Evolutionary conservation across 768 basidiomycete genomes (phyloP).

Genomic region (Tephrocybe sp.): DNA sequence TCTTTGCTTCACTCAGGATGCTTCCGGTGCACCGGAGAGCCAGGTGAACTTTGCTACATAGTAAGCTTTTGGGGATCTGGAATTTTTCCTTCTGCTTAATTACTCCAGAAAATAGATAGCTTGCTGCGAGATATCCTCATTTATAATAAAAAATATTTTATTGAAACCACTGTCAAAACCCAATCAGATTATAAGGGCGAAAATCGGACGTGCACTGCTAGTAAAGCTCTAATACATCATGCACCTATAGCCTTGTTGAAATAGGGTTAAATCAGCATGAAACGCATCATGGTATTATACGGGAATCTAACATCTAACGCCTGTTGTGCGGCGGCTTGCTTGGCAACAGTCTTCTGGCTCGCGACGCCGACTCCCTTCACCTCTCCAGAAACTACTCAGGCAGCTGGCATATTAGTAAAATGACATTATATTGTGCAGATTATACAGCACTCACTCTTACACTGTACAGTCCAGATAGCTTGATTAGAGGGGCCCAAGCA

Average conservation of each 20-base stretch:
- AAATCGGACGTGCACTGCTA: neutral
- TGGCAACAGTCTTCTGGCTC: slow-evolving; percentile 42
- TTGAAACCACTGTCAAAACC: too few species aligned
- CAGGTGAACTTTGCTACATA: too few species aligned
- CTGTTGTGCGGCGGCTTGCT: slow-evolving; percentile 42
- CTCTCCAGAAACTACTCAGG: slow-evolving; percentile 40
- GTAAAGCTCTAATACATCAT: neutral
- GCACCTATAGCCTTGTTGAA: slow-evolving; percentile 7
- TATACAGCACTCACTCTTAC: slow-evolving; percentile 44
- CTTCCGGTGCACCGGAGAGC: too few species aligned
- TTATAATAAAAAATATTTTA: too few species aligned
- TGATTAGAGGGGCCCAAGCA: slow-evolving; percentile 39
- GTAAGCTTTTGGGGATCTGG: too few species aligned
- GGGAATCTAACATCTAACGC: slow-evolving; percentile 34
- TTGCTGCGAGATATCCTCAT: too few species aligned
- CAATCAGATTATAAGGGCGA: neutral
- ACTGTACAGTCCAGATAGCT: slow-evolving; percentile 49
- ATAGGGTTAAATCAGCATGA: neutral
- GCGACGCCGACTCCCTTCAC: slow-evolving; percentile 46
- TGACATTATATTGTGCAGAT: neutral
- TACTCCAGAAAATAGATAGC: too few species aligned
- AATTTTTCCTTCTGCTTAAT: too few species aligned
- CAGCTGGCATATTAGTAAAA: slow-evolving; percentile 2
- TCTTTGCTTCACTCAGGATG: too few species aligned
- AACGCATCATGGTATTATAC: neutral